A percentile compares a stretch with the other conserved stretches of the same genome.
Evolutionary conservation across 2,329 filamentous ascomycete genomes (phyloP).

Genomic region (Xenoacremonium recifei): DNA sequence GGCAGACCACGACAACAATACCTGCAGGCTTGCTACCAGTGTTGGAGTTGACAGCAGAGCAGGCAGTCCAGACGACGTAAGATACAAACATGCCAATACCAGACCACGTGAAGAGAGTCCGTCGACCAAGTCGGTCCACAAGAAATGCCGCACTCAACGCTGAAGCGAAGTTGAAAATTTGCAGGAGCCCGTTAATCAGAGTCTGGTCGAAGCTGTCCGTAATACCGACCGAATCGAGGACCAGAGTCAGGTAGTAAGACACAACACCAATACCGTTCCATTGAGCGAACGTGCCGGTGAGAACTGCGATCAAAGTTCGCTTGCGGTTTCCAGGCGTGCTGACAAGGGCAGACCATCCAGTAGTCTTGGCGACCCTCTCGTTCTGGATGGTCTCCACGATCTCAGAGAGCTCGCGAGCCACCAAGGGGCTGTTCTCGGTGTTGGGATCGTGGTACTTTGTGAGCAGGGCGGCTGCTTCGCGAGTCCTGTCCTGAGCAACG

Average conservation of each 20-base stretch:
- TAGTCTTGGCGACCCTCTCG: constrained; percentile 31
- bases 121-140: constrained; percentile 41
- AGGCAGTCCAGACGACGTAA: constrained; percentile 39
- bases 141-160: constrained; percentile 36
- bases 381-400: constrained; percentile 34
- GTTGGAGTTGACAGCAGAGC: constrained; percentile 31
- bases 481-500: constrained; percentile 44
- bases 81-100: constrained; percentile 35
- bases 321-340: constrained; percentile 37
- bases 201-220: constrained; percentile 36
- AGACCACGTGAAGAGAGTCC: constrained; percentile 39
- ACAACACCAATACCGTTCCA: constrained; percentile 32
- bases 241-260: constrained; percentile 38
- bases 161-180: constrained; percentile 38
- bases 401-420: constrained; percentile 37
- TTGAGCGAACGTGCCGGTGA: constrained; percentile 28
- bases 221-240: constrained; percentile 39
- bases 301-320: constrained; percentile 21
- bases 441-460: constrained; percentile 40
- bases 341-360: constrained; percentile 24
- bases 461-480: constrained; percentile 49
- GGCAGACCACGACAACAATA: constrained; percentile 44
- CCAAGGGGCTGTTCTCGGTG: constrained; percentile 36
- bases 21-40: constrained; percentile 32
- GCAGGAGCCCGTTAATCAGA: constrained; percentile 40